Base-by-base conservation (phyloP, 2,329 filamentous ascomycete genomes). In the Sporothrix schenckii region DNA sequence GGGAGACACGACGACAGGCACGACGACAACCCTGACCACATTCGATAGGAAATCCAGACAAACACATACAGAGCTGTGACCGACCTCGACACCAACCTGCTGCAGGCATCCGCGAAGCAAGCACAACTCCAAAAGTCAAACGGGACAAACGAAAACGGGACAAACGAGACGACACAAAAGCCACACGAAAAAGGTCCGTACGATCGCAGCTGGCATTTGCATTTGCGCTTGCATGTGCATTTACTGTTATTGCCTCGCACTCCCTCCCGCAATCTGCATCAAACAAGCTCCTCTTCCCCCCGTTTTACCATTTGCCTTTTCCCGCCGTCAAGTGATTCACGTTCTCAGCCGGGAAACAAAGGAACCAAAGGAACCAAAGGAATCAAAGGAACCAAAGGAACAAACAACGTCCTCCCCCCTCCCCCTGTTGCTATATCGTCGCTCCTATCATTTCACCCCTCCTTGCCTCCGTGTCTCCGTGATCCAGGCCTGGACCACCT, bases 301-400 rank as follows among this genome's bases (percentile, higher is more conserved):
- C 52, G 16, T 41, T 61, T 39, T 50, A 4, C n/a, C 19, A 24
- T 41, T 34, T 24, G 21, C n/a, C 41, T 34, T 58, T 56, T 63
- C 56, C 67, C 56, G 41, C 41, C 66, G 54, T 60, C 39, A 60
- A 68, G 52, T 60, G 53, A 68, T 68, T 30, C 52, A 14, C 19
- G 11, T 21, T 50, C 56, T 44, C 56, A 69, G 56, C 67, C 67
- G 56, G 44, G n/a, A 63, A 68, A 27, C 52, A 14, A 61, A 47
- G 16, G 47, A 50, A n/a, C 47, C 13, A n/a, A 10, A 30, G 53
- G 27, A 24, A 54, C 53, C 21, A 41, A 41, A n/a, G 19, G 54
- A 65, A 50, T 11, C 53, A 30, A 34, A 50, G 13, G 24, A 56
- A 16, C 53, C 21, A 41, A 41, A n/a, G 19, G 54, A 65, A 50